phyloP scores from a whole-genome alignment of 164 flowering plant genomes.

The Santalum album region DNA sequence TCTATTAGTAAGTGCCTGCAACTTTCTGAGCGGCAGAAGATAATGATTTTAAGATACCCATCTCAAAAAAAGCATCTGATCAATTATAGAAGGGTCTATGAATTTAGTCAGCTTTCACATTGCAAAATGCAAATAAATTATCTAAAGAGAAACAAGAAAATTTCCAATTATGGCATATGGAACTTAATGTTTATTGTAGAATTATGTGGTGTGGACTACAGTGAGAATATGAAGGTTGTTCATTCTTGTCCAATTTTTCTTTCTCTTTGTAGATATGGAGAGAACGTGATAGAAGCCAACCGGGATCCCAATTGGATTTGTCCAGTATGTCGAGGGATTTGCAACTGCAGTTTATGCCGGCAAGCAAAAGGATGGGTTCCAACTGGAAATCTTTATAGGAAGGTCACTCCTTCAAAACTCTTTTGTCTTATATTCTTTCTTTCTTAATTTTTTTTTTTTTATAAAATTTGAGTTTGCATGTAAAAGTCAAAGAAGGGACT shows the following conservation, averaged over 20 bases:
- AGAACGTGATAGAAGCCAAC: slow-evolving; percentile 1
- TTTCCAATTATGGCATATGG: no score
- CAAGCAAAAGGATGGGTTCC: slow-evolving; percentile 2
- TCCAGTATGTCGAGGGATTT: neutral
- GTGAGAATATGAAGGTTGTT: no score
- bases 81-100: no score
- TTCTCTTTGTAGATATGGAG: neutral
- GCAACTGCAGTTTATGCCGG: slow-evolving; percentile 3
- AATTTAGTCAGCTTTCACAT: no score
- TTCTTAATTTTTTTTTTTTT: no score
- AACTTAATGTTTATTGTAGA: no score
- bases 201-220: no score
- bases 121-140: no score
- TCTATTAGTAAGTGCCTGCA: neutral
- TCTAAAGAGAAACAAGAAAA: no score
- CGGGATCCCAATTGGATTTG: slow-evolving; percentile 1
- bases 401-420: neutral
- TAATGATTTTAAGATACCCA: no score
- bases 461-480: neutral
- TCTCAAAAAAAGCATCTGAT: no score
- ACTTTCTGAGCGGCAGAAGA: neutral
- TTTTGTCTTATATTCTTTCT: neutral
- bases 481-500: neutral
- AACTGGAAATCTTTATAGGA: neutral
- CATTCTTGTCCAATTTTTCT: neutral